These are phyloP conservation scores for Debaryomyces castellii DNA, from an alignment of 805 yeast species.

Conservation along the genomic window DNA sequence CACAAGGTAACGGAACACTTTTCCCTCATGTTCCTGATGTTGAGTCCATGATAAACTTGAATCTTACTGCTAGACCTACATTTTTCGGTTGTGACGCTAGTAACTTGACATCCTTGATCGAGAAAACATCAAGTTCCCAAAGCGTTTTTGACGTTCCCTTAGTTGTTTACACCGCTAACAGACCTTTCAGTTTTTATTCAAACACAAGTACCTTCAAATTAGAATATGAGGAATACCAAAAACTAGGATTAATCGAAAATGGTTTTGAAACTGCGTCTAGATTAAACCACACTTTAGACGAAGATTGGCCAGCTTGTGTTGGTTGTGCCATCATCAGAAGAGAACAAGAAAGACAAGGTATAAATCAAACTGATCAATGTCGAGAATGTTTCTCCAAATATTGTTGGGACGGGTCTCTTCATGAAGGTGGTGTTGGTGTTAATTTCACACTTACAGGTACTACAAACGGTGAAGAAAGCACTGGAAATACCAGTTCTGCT, in stretches of 20 bases:
- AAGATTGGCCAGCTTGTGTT: constrained; percentile 70
- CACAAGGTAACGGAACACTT: constrained; percentile 55
- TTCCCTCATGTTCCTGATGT: constrained; percentile 82
- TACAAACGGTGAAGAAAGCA: constrained; percentile 22
- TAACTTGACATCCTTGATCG: constrained; percentile 53
- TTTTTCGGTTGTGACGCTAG: constrained; percentile 81
- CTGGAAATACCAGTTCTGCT: constrained; percentile 21
- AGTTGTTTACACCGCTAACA: constrained; percentile 74
- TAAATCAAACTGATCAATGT: constrained; percentile 68
- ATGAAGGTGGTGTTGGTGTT: constrained; percentile 14
- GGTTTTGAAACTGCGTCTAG: constrained; percentile 73
- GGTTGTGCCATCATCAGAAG: constrained; percentile 84
- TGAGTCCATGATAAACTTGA: constrained; percentile 55
- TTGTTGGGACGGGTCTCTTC: constrained; percentile 68
- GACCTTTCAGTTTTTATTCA: constrained; percentile 61
- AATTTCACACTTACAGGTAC: constrained; percentile 31
- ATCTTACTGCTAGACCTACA: constrained; percentile 66
- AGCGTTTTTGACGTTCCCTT: constrained; percentile 60
- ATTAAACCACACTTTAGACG: constrained; percentile 64
- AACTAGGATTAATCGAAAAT: constrained; percentile 60
- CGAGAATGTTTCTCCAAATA: constrained; percentile 64
- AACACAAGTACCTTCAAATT: constrained; percentile 75
- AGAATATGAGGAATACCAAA: constrained; percentile 58
- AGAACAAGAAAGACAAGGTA: constrained; percentile 65
- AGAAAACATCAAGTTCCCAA: constrained; percentile 6